These are phyloP conservation scores for Brassica balearica DNA, from an alignment of 441 rosid genomes.

Conservation along the genomic window DNA sequence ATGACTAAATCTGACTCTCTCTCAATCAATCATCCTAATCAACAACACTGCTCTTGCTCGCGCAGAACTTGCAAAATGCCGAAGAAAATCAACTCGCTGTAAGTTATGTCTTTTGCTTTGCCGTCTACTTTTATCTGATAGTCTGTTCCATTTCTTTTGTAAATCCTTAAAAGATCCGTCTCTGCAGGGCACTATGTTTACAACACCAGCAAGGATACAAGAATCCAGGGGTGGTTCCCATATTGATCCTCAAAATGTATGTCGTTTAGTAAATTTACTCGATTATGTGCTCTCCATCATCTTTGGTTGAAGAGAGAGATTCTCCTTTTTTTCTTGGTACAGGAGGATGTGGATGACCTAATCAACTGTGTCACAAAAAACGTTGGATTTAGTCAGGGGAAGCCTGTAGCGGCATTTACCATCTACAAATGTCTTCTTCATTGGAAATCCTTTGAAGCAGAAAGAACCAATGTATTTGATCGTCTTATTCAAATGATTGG, in stretches of 20 bases:
- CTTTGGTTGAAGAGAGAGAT: conserved; percentile 35
- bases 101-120: conserved; percentile 23
- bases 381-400: conserved; percentile 81
- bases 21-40: conserved; percentile 11
- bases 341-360: conserved; percentile 85
- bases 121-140: conserved; percentile 24
- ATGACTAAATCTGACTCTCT: conserved; percentile 5
- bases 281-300: conserved; percentile 21
- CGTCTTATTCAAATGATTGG: conserved; percentile 94
- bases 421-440: conserved; percentile 90
- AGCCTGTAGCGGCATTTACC: conserved; percentile 87
- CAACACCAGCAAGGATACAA: conserved; percentile 60
- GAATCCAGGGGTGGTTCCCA: conserved; percentile 75
- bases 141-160: conserved; percentile 17
- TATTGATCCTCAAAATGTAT: conserved; percentile 75
- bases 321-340: conserved; percentile 41
- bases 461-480: conserved; percentile 88
- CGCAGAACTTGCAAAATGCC: conserved; percentile 65
- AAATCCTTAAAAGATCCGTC: conserved; percentile 26
- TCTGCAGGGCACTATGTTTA: conserved; percentile 67
- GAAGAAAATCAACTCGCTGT: conserved; percentile 40
- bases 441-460: conserved; percentile 96
- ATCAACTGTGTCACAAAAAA: conserved; percentile 68
- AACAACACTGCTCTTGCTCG: conserved; percentile 16
- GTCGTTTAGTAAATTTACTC: conserved; percentile 35